Percentiles rank a stretch among this genome's conserved stretches.
Evolutionary conservation across 306 rosid species (phyloP).

Genomic region (Arachis hypogaea): DNA sequence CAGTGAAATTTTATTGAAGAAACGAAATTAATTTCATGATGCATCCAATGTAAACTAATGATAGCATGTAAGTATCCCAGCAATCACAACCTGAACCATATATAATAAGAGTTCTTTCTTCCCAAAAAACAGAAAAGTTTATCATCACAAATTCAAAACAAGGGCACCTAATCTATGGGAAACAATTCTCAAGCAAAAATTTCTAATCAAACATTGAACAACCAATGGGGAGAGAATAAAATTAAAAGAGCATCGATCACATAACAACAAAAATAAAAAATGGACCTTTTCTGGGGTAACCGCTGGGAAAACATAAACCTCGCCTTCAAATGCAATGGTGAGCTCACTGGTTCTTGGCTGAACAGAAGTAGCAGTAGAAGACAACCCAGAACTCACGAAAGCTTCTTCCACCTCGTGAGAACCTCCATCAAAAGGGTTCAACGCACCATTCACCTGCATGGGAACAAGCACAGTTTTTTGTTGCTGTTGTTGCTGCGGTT

Average conservation of each 20-base stretch:
- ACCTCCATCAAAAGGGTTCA: not conserved
- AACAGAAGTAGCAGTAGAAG: not conserved
- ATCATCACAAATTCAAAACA: not conserved
- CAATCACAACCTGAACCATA: not conserved
- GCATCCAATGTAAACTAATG: not conserved
- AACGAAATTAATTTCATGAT: not conserved
- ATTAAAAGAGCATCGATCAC: not conserved
- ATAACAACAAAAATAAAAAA: not conserved
- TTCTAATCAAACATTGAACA: not conserved
- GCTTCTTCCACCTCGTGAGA: not conserved
- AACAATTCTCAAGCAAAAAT: not conserved
- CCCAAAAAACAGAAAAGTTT: not conserved
- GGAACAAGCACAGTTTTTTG: not conserved
- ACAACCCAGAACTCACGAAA: not conserved
- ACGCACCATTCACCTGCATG: not conserved
- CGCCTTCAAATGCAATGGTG: slow-evolving; percentile 4
- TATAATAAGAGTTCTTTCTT: not conserved
- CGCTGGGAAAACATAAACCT: slow-evolving; percentile 6
- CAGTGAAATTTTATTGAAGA: not conserved
- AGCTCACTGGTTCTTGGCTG: slow-evolving; percentile 1
- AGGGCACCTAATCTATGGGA: not conserved
- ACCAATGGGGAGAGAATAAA: not conserved
- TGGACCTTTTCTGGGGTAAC: not conserved
- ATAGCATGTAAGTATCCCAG: not conserved
- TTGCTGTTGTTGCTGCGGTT: not conserved